Evolutionary conservation across 192 early-diverging fungal genomes (phyloP).

Genomic region (Backusella westeae): DNA sequence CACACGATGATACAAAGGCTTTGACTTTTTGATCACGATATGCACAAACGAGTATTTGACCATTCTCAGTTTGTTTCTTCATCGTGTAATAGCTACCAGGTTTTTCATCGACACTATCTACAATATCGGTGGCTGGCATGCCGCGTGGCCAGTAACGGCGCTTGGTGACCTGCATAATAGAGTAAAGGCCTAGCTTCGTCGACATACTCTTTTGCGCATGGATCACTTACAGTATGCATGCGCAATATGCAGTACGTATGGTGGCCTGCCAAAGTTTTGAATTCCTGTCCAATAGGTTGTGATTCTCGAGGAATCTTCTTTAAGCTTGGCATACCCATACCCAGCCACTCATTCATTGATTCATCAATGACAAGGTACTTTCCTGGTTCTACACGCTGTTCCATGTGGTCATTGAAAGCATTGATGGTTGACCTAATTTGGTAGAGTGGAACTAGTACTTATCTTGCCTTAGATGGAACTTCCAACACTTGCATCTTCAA

Average conservation of each 20-base stretch:
- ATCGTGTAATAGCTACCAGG: not conserved
- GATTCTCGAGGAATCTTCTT: not conserved
- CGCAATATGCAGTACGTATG: not conserved
- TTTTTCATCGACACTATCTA: not conserved
- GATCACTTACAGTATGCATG: not conserved
- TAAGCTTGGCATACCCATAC: not conserved
- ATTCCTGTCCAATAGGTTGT: conserved; percentile 2
- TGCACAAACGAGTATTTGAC: not conserved
- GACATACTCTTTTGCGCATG: not conserved
- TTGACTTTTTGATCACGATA: not conserved
- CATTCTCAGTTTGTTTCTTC: not conserved
- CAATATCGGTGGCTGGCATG: not conserved
- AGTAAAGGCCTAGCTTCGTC: not conserved
- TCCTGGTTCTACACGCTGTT: not conserved
- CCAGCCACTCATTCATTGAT: conserved; percentile 8
- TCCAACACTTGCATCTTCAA: not conserved
- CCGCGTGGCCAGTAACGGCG: not conserved
- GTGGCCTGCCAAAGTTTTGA: not conserved
- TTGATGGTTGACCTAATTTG: not conserved
- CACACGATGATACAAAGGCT: no score
- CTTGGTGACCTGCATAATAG: not conserved
- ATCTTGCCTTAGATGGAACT: not conserved
- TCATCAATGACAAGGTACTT: not conserved
- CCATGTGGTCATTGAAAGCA: conserved; percentile 8
- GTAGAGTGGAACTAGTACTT: not conserved